Conservation (phyloP, 2,329 filamentous ascomycete species). For the Pleurostoma richardsiae region DNA sequence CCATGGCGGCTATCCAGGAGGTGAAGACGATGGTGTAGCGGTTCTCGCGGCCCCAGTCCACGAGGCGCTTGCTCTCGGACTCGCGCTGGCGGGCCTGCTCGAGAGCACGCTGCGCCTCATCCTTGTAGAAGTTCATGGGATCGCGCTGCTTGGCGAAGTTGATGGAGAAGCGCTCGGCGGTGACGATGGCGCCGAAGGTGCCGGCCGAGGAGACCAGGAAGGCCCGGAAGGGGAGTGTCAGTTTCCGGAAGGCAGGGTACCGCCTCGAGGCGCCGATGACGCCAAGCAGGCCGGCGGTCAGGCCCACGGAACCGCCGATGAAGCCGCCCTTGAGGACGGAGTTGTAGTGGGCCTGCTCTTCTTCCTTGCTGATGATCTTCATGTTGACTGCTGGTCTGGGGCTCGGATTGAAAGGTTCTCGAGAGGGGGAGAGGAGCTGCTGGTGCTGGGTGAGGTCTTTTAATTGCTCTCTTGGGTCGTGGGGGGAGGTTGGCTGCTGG, state of each 20-base stretch:
- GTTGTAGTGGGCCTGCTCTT: conserved; percentile 81
- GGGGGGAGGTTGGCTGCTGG: not conserved
- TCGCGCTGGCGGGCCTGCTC: conserved; percentile 53
- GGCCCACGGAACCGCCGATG: conserved; percentile 65
- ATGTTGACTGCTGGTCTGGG: conserved; percentile 44
- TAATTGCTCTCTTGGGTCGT: not conserved
- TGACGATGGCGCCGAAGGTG: conserved; percentile 84
- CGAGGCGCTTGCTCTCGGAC: conserved; percentile 51
- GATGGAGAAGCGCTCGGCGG: conserved; percentile 67
- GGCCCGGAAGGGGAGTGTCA: conserved; percentile 84
- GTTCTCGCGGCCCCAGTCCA: conserved; percentile 73
- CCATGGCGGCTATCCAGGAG: conserved; percentile 80
- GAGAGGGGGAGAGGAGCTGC: not conserved
- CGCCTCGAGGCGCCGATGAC: conserved; percentile 64
- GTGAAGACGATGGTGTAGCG: conserved; percentile 81
- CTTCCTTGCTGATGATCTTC: conserved; percentile 95
- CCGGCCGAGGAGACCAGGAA: conserved; percentile 81
- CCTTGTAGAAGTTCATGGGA: conserved; percentile 61
- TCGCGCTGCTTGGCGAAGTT: conserved; percentile 66
- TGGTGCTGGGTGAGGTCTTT: not conserved
- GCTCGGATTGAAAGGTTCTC: conserved; percentile 3
- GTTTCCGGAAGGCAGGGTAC: conserved; percentile 68
- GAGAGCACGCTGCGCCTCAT: conserved; percentile 52
- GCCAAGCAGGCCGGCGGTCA: conserved; percentile 61
- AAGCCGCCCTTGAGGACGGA: conserved; percentile 75